Conservation (phyloP, 352 stramenopile species). For the Globisporangium heterothallicum region DNA sequence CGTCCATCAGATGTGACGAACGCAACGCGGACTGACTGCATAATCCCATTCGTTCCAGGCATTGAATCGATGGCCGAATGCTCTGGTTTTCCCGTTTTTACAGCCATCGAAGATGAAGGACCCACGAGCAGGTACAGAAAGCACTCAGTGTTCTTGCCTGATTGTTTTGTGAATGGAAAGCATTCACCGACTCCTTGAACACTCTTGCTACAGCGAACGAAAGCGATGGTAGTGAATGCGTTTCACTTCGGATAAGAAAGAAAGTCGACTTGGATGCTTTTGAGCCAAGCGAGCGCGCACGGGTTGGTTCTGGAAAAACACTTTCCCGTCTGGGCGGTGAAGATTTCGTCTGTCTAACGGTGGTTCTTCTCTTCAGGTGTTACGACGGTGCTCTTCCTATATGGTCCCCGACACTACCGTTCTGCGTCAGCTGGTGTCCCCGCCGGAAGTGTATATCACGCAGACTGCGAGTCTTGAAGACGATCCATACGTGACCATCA, state of each 20-base stretch:
- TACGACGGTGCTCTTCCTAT: conserved; percentile 54
- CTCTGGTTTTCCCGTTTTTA: conserved; percentile 72
- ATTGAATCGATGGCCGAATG: conserved; percentile 75
- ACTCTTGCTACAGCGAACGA: conserved; percentile 3
- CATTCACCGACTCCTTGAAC: too few relatives aligned
- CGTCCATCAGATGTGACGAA: neutral
- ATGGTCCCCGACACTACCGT: conserved; percentile 51
- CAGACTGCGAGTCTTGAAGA: conserved; percentile 53
- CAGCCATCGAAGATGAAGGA: conserved; percentile 23
- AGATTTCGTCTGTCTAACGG: neutral
- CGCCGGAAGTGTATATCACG: conserved; percentile 36
- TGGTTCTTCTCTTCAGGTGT: conserved; percentile 26
- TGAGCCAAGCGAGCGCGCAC: conserved; percentile 20
- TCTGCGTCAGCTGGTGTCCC: conserved; percentile 60
- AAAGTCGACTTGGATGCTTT: conserved; percentile 36
- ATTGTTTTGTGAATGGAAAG: too few relatives aligned
- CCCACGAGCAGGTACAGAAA: conserved; percentile 10
- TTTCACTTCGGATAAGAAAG: conserved; percentile 57
- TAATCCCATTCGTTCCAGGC: conserved; percentile 21
- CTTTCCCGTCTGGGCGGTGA: too few relatives aligned
- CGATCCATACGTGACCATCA: conserved; percentile 68
- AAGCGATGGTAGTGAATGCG: conserved; percentile 27
- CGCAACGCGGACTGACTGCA: neutral
- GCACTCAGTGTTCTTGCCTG: neutral
- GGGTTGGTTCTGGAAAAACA: conserved; percentile 10